These are phyloP conservation scores for Stachybotrys chlorohalonatus DNA, from an alignment of 2,329 filamentous ascomycete species.

Conservation along the genomic window DNA sequence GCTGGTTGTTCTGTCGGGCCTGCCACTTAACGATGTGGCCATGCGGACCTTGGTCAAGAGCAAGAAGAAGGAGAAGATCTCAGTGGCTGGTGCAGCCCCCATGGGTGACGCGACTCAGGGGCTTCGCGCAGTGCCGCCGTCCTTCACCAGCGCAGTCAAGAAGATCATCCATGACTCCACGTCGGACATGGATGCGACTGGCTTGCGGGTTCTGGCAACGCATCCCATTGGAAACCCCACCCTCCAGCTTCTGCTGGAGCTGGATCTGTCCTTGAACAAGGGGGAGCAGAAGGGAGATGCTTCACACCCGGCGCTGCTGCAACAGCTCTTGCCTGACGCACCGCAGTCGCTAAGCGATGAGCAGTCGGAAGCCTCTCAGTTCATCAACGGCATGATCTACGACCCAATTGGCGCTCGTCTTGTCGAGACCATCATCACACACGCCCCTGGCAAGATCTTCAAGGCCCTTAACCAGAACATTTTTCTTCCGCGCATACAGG, in stretches of 20 bases:
- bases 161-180: slow-evolving; percentile 77
- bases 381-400: slow-evolving; percentile 81
- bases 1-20: slow-evolving; percentile 75
- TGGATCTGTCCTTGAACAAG: slow-evolving; percentile 71
- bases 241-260: slow-evolving; percentile 78
- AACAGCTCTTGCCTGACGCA: slow-evolving; percentile 68
- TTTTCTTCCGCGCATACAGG: slow-evolving; percentile 71
- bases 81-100: slow-evolving; percentile 45
- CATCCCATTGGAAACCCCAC: slow-evolving; percentile 89
- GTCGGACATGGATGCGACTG: slow-evolving; percentile 65
- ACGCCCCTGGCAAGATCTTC: slow-evolving; percentile 81
- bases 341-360: slow-evolving; percentile 61
- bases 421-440: slow-evolving; percentile 74
- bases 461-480: slow-evolving; percentile 75
- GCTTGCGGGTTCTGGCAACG: slow-evolving; percentile 73
- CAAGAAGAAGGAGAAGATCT: slow-evolving; percentile 82
- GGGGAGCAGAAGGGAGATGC: slow-evolving; percentile 30
- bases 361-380: slow-evolving; percentile 62
- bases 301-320: slow-evolving; percentile 50
- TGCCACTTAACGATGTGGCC: slow-evolving; percentile 62
- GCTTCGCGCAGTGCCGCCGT: slow-evolving; percentile 59
- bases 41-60: slow-evolving; percentile 74
- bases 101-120: slow-evolving; percentile 34
- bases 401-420: slow-evolving; percentile 84
- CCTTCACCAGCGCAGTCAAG: slow-evolving; percentile 67